Conservation (phyloP, 2,329 filamentous ascomycete species). For the Knufia petricola region DNA sequence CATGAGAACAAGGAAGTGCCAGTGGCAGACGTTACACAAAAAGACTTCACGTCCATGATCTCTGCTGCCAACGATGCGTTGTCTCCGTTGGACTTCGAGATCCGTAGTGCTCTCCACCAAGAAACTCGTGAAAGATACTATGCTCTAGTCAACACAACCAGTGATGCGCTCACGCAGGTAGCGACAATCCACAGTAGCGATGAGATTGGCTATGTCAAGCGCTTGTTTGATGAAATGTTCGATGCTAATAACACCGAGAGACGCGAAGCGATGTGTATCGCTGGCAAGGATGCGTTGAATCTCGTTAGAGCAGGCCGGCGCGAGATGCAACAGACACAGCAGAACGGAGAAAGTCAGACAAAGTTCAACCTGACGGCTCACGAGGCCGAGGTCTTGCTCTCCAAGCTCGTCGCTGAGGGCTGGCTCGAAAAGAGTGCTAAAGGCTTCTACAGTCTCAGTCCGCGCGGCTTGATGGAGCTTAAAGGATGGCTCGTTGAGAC, state of each 20-base stretch:
- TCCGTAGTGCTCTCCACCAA: constrained; percentile 66
- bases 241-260: constrained; percentile 70
- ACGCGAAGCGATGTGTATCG: constrained; percentile 77
- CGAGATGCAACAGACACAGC: constrained; percentile 25
- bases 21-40: constrained; percentile 55
- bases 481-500: constrained; percentile 73
- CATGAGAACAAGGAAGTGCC: constrained; percentile 42
- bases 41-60: constrained; percentile 61
- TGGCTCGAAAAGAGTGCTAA: constrained; percentile 71
- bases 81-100: constrained; percentile 76
- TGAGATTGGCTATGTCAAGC: constrained; percentile 81
- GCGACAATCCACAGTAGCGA: constrained; percentile 72
- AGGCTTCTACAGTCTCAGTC: constrained; percentile 66
- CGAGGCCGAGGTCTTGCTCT: constrained; percentile 66
- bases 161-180: constrained; percentile 75
- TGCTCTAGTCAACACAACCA: constrained; percentile 78
- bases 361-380: constrained; percentile 57
- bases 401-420: constrained; percentile 61
- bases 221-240: constrained; percentile 84
- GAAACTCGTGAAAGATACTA: constrained; percentile 57
- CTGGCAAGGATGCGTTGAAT: constrained; percentile 66
- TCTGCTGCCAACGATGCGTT: constrained; percentile 61
- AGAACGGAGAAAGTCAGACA: constrained; percentile 28
- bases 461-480: constrained; percentile 75
- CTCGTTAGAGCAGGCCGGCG: constrained; percentile 42